A percentile compares a stretch with the other conserved stretches of the same genome.
These are phyloP conservation scores for Candida glaebosa DNA, from an alignment of 805 yeast genomes.

Conservation along the genomic window DNA sequence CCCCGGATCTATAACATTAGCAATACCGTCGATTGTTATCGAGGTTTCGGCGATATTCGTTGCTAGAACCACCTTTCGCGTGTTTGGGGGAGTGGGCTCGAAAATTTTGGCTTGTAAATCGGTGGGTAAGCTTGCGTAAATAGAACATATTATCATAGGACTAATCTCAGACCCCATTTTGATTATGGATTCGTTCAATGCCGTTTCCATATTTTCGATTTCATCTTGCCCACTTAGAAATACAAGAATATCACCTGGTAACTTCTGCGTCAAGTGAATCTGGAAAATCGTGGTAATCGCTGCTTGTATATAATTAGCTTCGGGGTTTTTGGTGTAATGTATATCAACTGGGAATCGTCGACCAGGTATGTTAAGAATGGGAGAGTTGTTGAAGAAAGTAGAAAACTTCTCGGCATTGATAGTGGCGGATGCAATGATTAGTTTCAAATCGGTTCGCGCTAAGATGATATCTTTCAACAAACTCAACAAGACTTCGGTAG, in stretches of 20 bases:
- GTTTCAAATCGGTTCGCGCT: slow-evolving; percentile 63
- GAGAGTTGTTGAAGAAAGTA: slow-evolving; percentile 75
- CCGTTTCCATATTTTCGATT: slow-evolving; percentile 78
- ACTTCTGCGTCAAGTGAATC: slow-evolving; percentile 66
- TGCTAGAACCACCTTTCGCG: slow-evolving; percentile 86
- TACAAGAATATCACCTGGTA: slow-evolving; percentile 82
- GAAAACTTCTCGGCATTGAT: slow-evolving; percentile 88
- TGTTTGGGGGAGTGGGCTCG: slow-evolving; percentile 76
- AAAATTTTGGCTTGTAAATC: slow-evolving; percentile 80
- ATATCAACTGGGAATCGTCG: slow-evolving; percentile 90
- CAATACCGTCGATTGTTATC: slow-evolving; percentile 43
- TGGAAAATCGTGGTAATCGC: slow-evolving; percentile 85
- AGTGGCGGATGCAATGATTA: slow-evolving; percentile 91
- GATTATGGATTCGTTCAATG: slow-evolving; percentile 58
- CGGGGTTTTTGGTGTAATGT: slow-evolving; percentile 80
- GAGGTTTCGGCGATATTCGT: slow-evolving; percentile 77
- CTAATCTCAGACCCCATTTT: slow-evolving; percentile 59
- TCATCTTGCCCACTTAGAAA: slow-evolving; percentile 97
- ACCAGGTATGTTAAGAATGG: slow-evolving; percentile 88
- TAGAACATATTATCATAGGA: slow-evolving; percentile 74
- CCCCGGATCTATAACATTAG: slow-evolving; percentile 43
- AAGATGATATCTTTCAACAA: slow-evolving; percentile 66
- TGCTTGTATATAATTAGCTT: slow-evolving; percentile 86
- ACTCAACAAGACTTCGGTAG: slow-evolving; percentile 84
- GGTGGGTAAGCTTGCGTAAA: slow-evolving; percentile 86